phyloP scores from a whole-genome alignment of 371 early-diverging fungal genomes.

The Syncephalastrum sp. region DNA sequence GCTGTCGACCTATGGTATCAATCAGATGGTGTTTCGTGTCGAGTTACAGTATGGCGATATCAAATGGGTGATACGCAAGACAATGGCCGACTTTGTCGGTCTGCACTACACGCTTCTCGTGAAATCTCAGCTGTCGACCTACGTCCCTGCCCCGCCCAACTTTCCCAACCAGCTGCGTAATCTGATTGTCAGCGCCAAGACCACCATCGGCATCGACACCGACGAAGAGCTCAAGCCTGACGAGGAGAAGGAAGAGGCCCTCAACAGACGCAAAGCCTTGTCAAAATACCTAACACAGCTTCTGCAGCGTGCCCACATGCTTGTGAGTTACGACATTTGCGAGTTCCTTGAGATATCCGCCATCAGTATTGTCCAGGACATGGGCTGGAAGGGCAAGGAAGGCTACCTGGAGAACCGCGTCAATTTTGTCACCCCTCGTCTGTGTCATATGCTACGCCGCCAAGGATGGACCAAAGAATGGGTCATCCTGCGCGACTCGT shows the following conservation, averaged over 20 bases:
- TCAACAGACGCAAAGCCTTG: conserved; percentile 57
- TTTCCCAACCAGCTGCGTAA: conserved; percentile 50
- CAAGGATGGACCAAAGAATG: conserved; percentile 65
- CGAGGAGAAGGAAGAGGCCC: conserved; percentile 32
- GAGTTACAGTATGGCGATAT: conserved; percentile 79
- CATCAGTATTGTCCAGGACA: conserved; percentile 71
- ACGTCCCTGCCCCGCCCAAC: conserved; percentile 41
- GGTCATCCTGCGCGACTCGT: conserved; percentile 80
- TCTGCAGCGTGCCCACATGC: conserved; percentile 60
- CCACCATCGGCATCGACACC: conserved; percentile 28
- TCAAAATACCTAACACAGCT: conserved; percentile 62
- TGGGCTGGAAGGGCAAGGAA: conserved; percentile 89
- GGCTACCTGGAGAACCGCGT: conserved; percentile 65
- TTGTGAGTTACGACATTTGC: conserved; percentile 71
- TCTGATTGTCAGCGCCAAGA: conserved; percentile 37
- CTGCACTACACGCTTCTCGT: conserved; percentile 65
- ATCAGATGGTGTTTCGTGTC: conserved; percentile 62
- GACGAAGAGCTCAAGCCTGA: conserved; percentile 10
- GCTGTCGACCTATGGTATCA: conserved; percentile 22
- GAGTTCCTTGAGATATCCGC: conserved; percentile 81
- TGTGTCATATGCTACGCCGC: conserved; percentile 38
- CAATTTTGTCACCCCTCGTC: conserved; percentile 33
- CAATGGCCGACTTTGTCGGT: conserved; percentile 68
- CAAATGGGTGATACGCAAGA: conserved; percentile 76
- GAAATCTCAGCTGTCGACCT: conserved; percentile 39